These are phyloP conservation scores for Luffa aegyptiaca DNA, from an alignment of 306 rosid genomes.

Conservation along the genomic window DNA sequence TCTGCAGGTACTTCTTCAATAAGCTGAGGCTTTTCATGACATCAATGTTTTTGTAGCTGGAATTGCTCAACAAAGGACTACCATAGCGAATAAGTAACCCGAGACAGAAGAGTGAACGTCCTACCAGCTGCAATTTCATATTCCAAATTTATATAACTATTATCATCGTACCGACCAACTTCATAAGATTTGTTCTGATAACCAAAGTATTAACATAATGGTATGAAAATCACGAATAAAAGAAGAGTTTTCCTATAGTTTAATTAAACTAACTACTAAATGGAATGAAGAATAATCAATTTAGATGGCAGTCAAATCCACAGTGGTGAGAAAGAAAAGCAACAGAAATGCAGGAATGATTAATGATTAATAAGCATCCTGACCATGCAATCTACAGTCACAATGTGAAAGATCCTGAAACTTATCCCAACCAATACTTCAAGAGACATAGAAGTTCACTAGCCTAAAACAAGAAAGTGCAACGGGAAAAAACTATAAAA, in stretches of 20 bases:
- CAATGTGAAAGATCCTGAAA: not conserved
- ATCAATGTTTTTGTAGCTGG: conserved; percentile 40
- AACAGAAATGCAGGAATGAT: not conserved
- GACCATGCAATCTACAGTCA: not conserved
- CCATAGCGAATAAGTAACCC: conserved; percentile 95
- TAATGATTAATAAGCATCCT: not conserved
- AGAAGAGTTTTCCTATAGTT: not conserved
- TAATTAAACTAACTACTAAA: not conserved
- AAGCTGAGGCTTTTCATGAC: conserved; percentile 46
- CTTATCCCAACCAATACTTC: not conserved
- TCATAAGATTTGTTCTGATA: not conserved
- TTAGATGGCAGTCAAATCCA: not conserved
- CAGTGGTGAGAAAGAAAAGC: not conserved
- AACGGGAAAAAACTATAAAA: not conserved
- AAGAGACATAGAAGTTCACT: not conserved
- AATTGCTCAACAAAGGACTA: conserved; percentile 41
- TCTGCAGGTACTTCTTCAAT: conserved; percentile 56
- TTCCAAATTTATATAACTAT: conserved; percentile 1
- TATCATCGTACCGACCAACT: not conserved
- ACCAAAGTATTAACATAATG: not conserved
- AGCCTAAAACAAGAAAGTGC: not conserved
- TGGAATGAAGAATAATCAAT: not conserved
- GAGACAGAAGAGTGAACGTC: conserved; percentile 87
- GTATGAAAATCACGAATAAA: not conserved
- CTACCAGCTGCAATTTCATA: conserved; percentile 54